Percentiles rank a stretch among this genome's conserved stretches.
phyloP scores from a whole-genome alignment of 352 stramenopile genomes.

The Phytophthora fragariae region DNA sequence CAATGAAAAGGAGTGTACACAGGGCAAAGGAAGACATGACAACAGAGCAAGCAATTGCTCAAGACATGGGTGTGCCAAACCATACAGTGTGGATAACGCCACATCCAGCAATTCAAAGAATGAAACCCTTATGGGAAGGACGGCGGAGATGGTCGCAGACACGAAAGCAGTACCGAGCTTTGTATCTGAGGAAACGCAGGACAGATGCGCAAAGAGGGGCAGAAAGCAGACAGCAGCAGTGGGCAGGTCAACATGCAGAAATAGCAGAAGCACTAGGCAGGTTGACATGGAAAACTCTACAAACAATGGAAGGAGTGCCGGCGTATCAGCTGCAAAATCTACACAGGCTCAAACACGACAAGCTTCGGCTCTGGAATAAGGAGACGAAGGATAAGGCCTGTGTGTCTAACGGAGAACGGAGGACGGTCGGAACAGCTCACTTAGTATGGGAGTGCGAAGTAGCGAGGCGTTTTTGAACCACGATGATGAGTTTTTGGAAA shows the following conservation, averaged over 20 bases:
- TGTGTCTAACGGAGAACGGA: too few relatives aligned
- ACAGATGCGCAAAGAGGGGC: neutral
- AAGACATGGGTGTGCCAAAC: neutral
- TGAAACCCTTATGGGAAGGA: constrained; percentile 7
- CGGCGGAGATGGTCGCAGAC: constrained; percentile 1
- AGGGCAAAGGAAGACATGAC: too few relatives aligned
- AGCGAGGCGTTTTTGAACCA: too few relatives aligned
- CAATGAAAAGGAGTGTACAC: neutral
- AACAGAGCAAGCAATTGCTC: neutral
- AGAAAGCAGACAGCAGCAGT: neutral
- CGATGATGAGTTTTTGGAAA: too few relatives aligned
- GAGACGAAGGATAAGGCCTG: too few relatives aligned
- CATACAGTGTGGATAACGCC: neutral
- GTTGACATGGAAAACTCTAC: neutral
- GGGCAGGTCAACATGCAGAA: neutral
- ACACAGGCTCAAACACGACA: neutral
- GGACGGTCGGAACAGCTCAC: too few relatives aligned
- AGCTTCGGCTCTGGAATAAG: neutral
- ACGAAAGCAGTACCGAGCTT: neutral
- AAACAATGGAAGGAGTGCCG: neutral
- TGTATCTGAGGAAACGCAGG: too few relatives aligned
- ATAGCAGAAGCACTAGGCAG: neutral
- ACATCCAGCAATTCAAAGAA: too few relatives aligned
- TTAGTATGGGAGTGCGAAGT: too few relatives aligned
- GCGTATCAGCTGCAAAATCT: constrained; percentile 16